A percentile compares a stretch with the other conserved stretches of the same genome.
Evolutionary conservation across 2,329 filamentous ascomycete genomes (phyloP).

Genomic region (Ophiosphaerella herpotricha): DNA sequence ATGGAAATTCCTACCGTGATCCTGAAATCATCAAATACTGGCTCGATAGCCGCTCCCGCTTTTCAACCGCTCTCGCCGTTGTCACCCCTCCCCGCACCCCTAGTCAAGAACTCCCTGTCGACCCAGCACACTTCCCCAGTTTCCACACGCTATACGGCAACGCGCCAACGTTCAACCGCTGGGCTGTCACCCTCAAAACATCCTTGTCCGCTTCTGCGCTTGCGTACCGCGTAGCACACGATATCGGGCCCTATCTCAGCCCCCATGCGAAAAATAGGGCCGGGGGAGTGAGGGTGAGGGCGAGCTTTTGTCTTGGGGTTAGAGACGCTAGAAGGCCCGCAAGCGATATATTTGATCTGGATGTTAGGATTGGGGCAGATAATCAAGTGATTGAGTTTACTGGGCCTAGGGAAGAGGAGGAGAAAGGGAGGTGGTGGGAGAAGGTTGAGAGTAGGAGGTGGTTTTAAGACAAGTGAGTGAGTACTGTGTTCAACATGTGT

Average conservation of each 20-base stretch:
- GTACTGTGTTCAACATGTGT: too few relatives aligned
- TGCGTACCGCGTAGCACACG: conserved; percentile 46
- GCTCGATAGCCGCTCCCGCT: conserved; percentile 46
- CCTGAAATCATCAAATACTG: conserved; percentile 52
- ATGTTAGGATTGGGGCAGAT: conserved; percentile 47
- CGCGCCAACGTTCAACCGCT: conserved; percentile 42
- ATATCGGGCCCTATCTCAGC: conserved; percentile 49
- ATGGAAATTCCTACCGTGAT: conserved; percentile 47
- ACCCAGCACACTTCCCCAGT: conserved; percentile 33
- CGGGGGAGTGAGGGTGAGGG: conserved; percentile 51
- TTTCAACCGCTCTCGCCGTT: conserved; percentile 46
- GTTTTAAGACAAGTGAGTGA: conserved; percentile 41
- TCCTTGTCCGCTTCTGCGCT: conserved; percentile 48
- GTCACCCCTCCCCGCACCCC: conserved; percentile 37
- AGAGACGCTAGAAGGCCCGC: conserved; percentile 26
- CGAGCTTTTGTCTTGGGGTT: conserved; percentile 51
- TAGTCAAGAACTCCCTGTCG: conserved; percentile 24
- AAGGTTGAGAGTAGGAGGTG: conserved; percentile 51
- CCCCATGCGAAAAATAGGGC: conserved; percentile 46
- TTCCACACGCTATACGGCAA: conserved; percentile 16
- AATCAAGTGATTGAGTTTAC: conserved; percentile 48
- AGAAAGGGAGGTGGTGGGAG: conserved; percentile 46
- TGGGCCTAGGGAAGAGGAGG: conserved; percentile 52
- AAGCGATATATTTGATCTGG: conserved; percentile 53
- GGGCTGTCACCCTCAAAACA: conserved; percentile 49